Base-by-base conservation (phyloP, 2,329 filamentous ascomycete genomes). In the Dactylellina leptospora region DNA sequence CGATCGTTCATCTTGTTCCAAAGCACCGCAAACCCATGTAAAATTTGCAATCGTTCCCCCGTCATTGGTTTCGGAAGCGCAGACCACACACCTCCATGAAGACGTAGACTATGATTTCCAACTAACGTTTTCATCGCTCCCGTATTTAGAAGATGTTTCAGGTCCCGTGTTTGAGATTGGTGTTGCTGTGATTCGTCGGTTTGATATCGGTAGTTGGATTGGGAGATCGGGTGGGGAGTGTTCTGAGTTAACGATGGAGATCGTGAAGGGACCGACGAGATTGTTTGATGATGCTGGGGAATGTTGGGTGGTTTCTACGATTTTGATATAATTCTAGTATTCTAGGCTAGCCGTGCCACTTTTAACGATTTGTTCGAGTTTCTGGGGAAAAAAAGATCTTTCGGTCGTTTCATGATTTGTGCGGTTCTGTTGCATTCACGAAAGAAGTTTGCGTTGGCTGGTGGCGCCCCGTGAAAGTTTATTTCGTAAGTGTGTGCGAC, bases 71-170 rank as follows among this genome's bases (percentile, higher is more conserved):
- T 22, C 22, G 16, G 23, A 44, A 2, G 13, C 48, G 22, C 47
- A 45, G 23, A 36, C 25, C 13, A 45, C 47, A 6, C 23, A 18
- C 9, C 18, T 62, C 10, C 47, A 62, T n/a, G n/a, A 25, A 1
- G 18, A 40, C 11, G 27, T 38, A 36, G 60, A 63, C 27, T 63
- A 38, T 28, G 60, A 63, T 55, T 38, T 63, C 42, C 60, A 63
- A n/a, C 18, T 63, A 3, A 63, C 38, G 2, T 63, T 63, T 48
- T 63, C 60, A 4, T 2, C 54, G 6, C 18, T 55, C 23, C 48
- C 54, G 5, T 63, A 55, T 27, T 40, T 55, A 4, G 48, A 55
- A n/a, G 60, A 55, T 22, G 60, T 40, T 22, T 27, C 1, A 10
- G 50, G 48, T 20, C 27, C 48, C 1, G n/a, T 55, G 1, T 55